Base-by-base conservation (phyloP, 129 eudicot genomes). In the Tanacetum coccineum region DNA sequence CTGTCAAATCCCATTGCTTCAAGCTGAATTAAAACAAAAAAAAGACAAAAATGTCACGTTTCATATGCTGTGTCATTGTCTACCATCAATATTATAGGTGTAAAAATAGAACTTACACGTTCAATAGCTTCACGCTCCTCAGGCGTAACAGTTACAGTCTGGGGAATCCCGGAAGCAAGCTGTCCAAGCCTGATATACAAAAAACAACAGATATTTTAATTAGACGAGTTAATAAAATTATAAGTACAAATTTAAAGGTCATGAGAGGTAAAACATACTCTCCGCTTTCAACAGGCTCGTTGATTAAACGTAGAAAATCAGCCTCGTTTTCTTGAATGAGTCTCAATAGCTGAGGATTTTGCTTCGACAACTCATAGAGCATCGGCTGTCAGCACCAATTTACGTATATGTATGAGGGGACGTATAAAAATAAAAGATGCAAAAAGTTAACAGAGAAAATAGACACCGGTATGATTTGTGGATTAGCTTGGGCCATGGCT, bases 281-380 rank as follows among this genome's bases (percentile, higher is more conserved):
- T 78, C 85, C 88, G 62, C 89, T 95, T 84, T 87, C 95, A 73
- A 71, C 70, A 40, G 93, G 90, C 75, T 91, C 97, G 62, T 84
- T 80, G 13, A 90, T 76, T 32, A 90, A 79, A 47, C 87, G 93
- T 66, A 82, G 84, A 66, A 90, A 84, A 72, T 90, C 97, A 54
- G 84, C 82, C 71, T 82, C 87, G 66, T 85, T 92, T 61, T 87
- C 86, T 70, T 87, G 95, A 32, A 87, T 84, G 30, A 87, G 80
- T 46, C 93, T 74, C 77, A 83, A 70, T 46, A 90, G 61, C 9
- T 87, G 79, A 54, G 95, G 97, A 53, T 90, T 87, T 70, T 90
- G 93, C 68, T 79, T 91, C 65, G 92, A 92, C 40, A 91, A 70
- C 72, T 87, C 95, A 74, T 87, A 95, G 68, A 91, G 95, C 93